Evolutionary conservation across 257 asterid species (phyloP).

Genomic region (Marsdenia floribunda): DNA sequence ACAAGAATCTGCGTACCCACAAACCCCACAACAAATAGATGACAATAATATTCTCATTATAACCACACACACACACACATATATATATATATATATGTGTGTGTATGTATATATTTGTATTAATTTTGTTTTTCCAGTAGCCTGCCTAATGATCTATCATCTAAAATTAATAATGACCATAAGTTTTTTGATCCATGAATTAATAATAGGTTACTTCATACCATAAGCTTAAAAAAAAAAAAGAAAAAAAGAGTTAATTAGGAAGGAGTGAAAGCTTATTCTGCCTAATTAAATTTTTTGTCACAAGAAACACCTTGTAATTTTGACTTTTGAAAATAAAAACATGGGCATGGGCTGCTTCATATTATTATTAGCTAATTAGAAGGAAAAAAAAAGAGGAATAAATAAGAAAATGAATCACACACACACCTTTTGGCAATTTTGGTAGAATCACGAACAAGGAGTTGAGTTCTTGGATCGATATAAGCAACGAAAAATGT

Average conservation of each 20-base stretch:
- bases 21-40: background rate
- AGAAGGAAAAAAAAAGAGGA: background rate
- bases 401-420: background rate
- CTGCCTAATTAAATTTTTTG: background rate
- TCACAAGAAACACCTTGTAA: background rate
- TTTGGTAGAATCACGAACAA: slow-evolving; percentile 42
- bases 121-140: background rate
- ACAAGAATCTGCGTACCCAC: background rate
- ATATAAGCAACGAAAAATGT: slow-evolving; percentile 84
- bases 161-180: background rate
- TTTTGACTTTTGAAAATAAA: background rate
- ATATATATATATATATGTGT: no score
- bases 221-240: no score
- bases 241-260: no score
- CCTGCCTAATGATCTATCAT: background rate
- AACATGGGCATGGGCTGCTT: background rate
- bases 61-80: no score
- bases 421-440: slow-evolving; percentile 62
- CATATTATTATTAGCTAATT: background rate
- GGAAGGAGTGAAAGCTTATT: background rate
- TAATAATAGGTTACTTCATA: background rate
- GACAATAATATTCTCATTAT: background rate
- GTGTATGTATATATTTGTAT: no score
- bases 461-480: slow-evolving; percentile 64
- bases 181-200: background rate